Evolutionary conservation across 768 basidiomycete genomes (phyloP).

Genomic region (Lentinula lateritia): DNA sequence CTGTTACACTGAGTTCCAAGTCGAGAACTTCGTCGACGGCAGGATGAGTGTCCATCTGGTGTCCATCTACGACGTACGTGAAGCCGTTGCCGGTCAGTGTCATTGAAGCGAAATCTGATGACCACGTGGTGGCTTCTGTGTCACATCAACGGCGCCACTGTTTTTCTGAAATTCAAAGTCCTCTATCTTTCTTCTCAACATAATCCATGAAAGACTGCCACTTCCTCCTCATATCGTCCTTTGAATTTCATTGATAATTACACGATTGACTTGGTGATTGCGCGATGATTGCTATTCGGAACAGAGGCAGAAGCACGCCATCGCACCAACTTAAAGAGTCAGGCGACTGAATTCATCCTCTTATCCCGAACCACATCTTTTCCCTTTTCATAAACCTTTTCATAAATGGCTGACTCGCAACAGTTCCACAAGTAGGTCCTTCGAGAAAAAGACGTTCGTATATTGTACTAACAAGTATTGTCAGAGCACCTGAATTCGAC

Average conservation of each 20-base stretch:
- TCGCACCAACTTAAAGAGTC: not conserved
- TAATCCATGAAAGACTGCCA: not conserved
- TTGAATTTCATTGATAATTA: not conserved
- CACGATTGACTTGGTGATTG: not conserved
- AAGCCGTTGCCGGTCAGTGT: too few species aligned
- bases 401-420: not conserved
- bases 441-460: not conserved
- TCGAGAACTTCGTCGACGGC: too few species aligned
- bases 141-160: too few species aligned
- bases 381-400: not conserved
- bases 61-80: too few species aligned
- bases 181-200: too few species aligned
- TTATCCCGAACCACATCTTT: not conserved
- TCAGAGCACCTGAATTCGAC: slow-evolving; percentile 66
- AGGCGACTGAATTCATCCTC: not conserved
- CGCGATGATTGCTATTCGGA: slow-evolving; percentile 3
- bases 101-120: too few species aligned
- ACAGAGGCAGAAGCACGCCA: slow-evolving; percentile 5
- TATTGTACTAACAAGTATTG: not conserved
- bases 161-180: too few species aligned
- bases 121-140: too few species aligned
- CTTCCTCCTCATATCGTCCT: not conserved
- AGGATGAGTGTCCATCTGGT: too few species aligned
- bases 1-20: too few species aligned
- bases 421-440: slow-evolving; percentile 6